Evolutionary conservation across 2,329 filamentous ascomycete species (phyloP), one percentile per base, ranked within the genome.

Genomic region (Arthroderma sp.): DNA sequence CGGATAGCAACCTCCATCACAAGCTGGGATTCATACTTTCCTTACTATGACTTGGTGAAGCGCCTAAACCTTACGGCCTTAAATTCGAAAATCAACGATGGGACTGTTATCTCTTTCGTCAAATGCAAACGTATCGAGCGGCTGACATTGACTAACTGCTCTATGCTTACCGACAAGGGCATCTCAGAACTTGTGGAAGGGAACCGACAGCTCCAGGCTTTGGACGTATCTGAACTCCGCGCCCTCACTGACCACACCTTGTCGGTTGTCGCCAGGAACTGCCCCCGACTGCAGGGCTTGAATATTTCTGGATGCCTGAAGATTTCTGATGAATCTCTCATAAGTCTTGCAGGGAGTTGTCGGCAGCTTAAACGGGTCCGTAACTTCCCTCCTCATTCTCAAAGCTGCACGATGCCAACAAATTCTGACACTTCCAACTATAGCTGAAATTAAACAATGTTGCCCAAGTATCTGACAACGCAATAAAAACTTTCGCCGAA

Each of bases 371-470:
- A 95, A 67, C 72, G 87, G 58, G 83, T 88, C 70, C 57, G 80
- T 65, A 34, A 41, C 29, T 28, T 33, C 15, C 10, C 36, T 28
- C 29, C 3, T 31, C 11, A 9, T 10, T 40, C 9, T 43, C 28
- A 8, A 10, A n/a, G 15, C 44, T 7, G 29, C 9, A 29, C 39
- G 28, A 30, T 49, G 47, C 62, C 71, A 54, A 69, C 52, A 46
- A 33, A 37, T 37, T 38, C 15, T 22, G 15, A 22, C 15, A 22
- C 15, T 22, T 43, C n/a, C 8, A 34, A 34, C 7, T 43, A 28
- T 55, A 91, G 79, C 75, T 98, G 53, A 98, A 98, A 75, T 75
- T 98, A 49, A 98, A 96, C 63, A 84, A 88, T 46, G 94, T 91
- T 60, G 64, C 67, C n/a, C 83, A 94, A 63, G 70, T 95, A 31